Conservation (phyloP, 805 yeast genomes). For the Yarrowia sp. region DNA sequence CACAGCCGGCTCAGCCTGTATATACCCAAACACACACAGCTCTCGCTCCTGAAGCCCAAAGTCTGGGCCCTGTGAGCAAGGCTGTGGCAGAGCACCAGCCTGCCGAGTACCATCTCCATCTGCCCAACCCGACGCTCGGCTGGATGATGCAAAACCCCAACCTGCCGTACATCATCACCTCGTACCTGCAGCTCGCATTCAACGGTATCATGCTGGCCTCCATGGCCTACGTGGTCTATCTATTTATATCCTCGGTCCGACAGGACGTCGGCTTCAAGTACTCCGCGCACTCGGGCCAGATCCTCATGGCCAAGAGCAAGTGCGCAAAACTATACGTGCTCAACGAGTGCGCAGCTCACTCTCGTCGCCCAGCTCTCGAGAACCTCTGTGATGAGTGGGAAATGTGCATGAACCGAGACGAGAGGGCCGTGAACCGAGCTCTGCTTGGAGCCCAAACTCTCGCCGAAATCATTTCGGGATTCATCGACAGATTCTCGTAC, state of each 20-base stretch:
- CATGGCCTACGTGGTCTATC: conserved; percentile 48
- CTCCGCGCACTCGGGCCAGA: conserved; percentile 53
- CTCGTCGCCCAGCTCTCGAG: conserved; percentile 73
- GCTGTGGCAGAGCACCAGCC: not conserved
- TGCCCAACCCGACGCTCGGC: conserved; percentile 15
- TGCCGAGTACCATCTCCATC: conserved; percentile 7
- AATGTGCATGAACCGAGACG: conserved; percentile 77
- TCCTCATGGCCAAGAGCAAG: conserved; percentile 55
- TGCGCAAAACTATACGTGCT: conserved; percentile 67
- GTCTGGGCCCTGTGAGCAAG: not conserved
- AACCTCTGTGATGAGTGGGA: conserved; percentile 67
- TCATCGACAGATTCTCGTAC: conserved; percentile 60
- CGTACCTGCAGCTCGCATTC: conserved; percentile 63
- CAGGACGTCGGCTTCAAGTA: conserved; percentile 69
- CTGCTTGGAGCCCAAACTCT: conserved; percentile 71
- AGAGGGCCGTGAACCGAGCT: conserved; percentile 58
- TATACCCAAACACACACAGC: not conserved
- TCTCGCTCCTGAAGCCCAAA: not conserved
- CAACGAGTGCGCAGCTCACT: conserved; percentile 61
- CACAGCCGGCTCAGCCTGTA: not conserved
- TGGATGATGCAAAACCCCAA: conserved; percentile 31
- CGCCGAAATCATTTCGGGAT: conserved; percentile 75
- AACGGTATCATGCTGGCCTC: conserved; percentile 51
- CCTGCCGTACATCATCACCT: conserved; percentile 54
- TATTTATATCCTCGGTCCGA: conserved; percentile 51